Evolutionary conservation across 1,139 yeast species (phyloP), one percentile per base, ranked within the genome.

Genomic region (Zygosaccharomyces sapae): DNA sequence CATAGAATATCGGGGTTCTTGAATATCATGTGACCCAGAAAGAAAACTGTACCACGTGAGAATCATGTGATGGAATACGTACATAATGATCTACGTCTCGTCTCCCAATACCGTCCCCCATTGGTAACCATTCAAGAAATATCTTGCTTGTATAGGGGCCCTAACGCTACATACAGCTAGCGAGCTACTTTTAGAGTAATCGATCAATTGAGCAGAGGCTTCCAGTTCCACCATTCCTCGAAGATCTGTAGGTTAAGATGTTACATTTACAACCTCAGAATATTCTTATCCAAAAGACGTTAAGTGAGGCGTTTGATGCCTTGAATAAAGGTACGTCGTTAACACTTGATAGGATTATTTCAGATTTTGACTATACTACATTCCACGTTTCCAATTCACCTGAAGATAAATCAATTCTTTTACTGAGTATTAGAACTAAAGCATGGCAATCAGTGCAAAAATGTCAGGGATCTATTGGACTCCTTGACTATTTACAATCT

Each of bases 301-400:
- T 76, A 33, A 60, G 68, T 13, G 74, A 69, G 48, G 75, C 75
- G 3, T 55, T 71, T 19, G 62, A 65, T 4, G 61, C 65, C 5
- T 63, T 60, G 30, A 61, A 61, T 10, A 42, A 49, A 2, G 66
- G 63, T 7, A 53, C 67, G 12, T 81, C 84, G 3, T 73, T 80
- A 52, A 74, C 85, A n/a, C 76, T 92, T 58, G 97, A 92, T 68
- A 80, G 97, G 66, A 80, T 92, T 55, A 80, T 92, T 54, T 83
- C 96, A 33, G 99, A 92, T 71, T 92, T 92, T 62, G 98, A 92
- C 68, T 89, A 89, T 70, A 95, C 96, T 49, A 86, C 95, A 27
- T 89, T 86, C 70, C 97, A 90, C 68, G 75, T 94, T 54, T 84
- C 95, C 41, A 90, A 96, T 38, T 82, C 90, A n/a, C 52, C 55